These are phyloP conservation scores for Pichia sp. DNA, from an alignment of 1,139 yeast genomes.

Conservation along the genomic window DNA sequence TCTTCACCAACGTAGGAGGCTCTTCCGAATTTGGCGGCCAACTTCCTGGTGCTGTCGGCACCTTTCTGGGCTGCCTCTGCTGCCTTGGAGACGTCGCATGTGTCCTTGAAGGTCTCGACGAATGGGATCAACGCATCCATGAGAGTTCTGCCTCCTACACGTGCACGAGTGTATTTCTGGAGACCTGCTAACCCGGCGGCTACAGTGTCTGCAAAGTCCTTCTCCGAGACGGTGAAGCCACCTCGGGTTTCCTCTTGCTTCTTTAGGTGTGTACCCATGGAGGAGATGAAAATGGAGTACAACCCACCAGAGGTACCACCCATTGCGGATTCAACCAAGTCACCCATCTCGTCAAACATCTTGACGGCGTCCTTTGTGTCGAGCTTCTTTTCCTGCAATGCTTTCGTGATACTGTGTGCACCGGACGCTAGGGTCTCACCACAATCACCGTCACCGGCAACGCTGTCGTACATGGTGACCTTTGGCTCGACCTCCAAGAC, in stretches of 20 bases:
- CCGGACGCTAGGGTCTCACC: slow-evolving; percentile 88
- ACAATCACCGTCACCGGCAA: slow-evolving; percentile 96
- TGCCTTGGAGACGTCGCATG: slow-evolving; percentile 52
- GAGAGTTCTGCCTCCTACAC: slow-evolving; percentile 85
- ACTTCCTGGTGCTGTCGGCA: slow-evolving; percentile 65
- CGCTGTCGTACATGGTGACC: slow-evolving; percentile 78
- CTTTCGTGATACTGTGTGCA: slow-evolving; percentile 62
- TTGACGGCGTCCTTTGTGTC: slow-evolving; percentile 45
- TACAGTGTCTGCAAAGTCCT: slow-evolving; percentile 40
- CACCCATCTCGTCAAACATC: slow-evolving; percentile 60
- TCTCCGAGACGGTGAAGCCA: slow-evolving; percentile 33
- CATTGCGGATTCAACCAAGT: slow-evolving; percentile 81
- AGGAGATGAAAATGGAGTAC: slow-evolving; percentile 76
- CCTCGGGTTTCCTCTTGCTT: slow-evolving; percentile 30
- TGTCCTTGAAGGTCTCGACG: slow-evolving; percentile 52
- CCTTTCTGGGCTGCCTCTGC: slow-evolving; percentile 67
- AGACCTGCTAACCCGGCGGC: slow-evolving; percentile 55
- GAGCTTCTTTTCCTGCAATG: slow-evolving; percentile 41
- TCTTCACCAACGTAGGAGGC: slow-evolving; percentile 80
- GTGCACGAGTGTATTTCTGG: slow-evolving; percentile 79
- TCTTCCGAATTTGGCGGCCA: slow-evolving; percentile 86
- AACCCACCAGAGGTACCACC: slow-evolving; percentile 97
- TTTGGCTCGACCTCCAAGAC: slow-evolving; percentile 62
- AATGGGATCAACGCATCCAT: slow-evolving; percentile 88
- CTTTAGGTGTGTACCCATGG: slow-evolving; percentile 51